Base-by-base conservation (phyloP, 257 asterid genomes). In the Paulownia fortunei region DNA sequence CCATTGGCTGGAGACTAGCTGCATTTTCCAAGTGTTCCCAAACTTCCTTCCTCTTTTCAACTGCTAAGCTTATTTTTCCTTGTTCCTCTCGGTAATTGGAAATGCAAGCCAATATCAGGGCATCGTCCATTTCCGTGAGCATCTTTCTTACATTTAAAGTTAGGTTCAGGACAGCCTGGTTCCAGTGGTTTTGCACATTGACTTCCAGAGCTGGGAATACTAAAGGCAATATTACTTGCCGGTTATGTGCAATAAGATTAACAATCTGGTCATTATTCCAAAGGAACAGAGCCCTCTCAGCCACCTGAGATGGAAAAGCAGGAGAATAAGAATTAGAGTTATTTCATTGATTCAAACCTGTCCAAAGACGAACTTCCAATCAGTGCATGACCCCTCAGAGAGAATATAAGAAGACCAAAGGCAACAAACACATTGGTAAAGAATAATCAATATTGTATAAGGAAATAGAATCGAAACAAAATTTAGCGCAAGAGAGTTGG, bases 241-340 rank as follows among this genome's bases (percentile, higher is more conserved):
- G 90, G 76, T 94, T 94, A 21, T 85, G 94, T 52, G 88, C 89
- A 4, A 94, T 82, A 67, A 91, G 88, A 71, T 86, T 89, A 34
- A 88, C 52, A 42, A 94, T 79, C 66, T 88, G 92, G 73, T 90
- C 94, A 42, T 92, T 94, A 66, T 94, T 92, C 97, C 97, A 94
- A 0, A 94, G 86, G 87, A 92, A 88, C 62, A 92, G 86, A 56
- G 97, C 87, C 85, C 97, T 91, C 86, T 94, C 99, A 9, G 99
- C 97, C 77, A 92, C 99, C 98, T 94, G 86, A 36, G 77, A 39
- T 1, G 12, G 23, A 27, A 55, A 77, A 61, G 3, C 1, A 8
- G 13, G 44, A 67, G 39, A 16, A 42, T 13, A 5, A 15, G 2
- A 70, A 19, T 72, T 12, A 12, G 1, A 72, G 27, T 26, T 54